Percentiles rank a stretch among this genome's conserved stretches.
Evolutionary conservation across 225 moss, liverwort and hornwort genomes (phyloP).

Genomic region (Pleurozium schreberi): DNA sequence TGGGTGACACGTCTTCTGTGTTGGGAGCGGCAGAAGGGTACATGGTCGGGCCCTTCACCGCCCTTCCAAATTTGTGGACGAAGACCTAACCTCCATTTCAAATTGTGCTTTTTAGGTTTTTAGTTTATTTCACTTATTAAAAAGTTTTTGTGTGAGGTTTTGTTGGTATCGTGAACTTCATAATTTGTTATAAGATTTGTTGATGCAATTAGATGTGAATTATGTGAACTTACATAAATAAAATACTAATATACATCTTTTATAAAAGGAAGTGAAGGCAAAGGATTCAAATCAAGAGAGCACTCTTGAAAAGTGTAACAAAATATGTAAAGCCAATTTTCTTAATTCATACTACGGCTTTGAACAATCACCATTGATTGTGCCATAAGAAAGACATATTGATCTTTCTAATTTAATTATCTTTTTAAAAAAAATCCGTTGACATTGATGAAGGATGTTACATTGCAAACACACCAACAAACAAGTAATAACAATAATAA

Average conservation of each 20-base stretch:
- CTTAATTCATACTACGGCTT: not conserved
- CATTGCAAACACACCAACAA: not conserved
- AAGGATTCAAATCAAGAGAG: not conserved
- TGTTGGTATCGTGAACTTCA: too few species aligned
- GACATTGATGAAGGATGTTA: rapidly evolving
- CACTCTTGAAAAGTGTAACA: not conserved
- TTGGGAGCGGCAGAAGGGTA: not conserved
- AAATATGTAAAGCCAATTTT: not conserved
- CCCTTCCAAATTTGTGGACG: not conserved
- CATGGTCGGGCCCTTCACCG: not conserved
- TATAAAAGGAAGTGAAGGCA: not conserved
- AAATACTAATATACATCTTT: not conserved
- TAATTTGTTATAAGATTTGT: not conserved
- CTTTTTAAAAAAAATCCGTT: rapidly evolving
- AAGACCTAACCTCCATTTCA: not conserved
- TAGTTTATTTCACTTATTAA: not conserved
- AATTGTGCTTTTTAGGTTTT: not conserved
- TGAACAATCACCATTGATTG: rapidly evolving
- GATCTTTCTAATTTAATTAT: not conserved
- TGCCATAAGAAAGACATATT: rapidly evolving
- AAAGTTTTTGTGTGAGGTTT: not conserved
- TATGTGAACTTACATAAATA: not conserved
- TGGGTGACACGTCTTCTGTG: not conserved
- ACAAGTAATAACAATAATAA: not conserved
- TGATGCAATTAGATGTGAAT: not conserved